Percentiles rank a stretch among this genome's conserved stretches.
Evolutionary conservation across 768 basidiomycete genomes (phyloP).

Genomic region (Trametes cingulata): DNA sequence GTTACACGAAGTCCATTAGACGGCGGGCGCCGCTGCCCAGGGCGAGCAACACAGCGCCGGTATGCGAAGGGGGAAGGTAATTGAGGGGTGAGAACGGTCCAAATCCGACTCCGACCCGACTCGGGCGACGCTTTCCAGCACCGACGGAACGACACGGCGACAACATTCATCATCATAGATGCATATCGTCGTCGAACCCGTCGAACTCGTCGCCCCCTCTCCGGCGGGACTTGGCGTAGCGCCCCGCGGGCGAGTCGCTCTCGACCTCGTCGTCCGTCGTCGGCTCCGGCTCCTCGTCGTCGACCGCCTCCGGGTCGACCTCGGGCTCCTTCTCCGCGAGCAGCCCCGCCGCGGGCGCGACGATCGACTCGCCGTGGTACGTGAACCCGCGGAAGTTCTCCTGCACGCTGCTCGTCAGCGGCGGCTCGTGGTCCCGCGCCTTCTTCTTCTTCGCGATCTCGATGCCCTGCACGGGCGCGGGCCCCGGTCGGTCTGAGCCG

Average conservation of each 20-base stretch:
- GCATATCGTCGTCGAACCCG: slow-evolving; percentile 37
- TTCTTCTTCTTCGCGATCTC: slow-evolving; percentile 51
- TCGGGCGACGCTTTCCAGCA: no score
- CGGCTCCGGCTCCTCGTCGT: slow-evolving; percentile 39
- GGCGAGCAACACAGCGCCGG: not conserved
- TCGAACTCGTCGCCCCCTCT: slow-evolving; percentile 41
- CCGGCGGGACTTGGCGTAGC: slow-evolving; percentile 53
- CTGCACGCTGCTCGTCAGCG: slow-evolving; percentile 89
- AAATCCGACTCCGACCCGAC: no score
- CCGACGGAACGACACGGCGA: not conserved
- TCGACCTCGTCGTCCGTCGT: slow-evolving; percentile 80
- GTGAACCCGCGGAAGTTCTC: slow-evolving; percentile 98
- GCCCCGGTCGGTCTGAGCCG: slow-evolving; percentile 42
- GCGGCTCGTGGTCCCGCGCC: slow-evolving; percentile 47
- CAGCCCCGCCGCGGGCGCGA: slow-evolving; percentile 44
- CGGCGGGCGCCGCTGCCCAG: not conserved
- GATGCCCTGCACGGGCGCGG: slow-evolving; percentile 36
- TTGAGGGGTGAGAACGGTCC: not conserved
- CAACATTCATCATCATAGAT: slow-evolving; percentile 27
- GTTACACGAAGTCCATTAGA: not conserved
- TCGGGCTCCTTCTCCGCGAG: slow-evolving; percentile 37
- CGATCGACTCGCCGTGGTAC: slow-evolving; percentile 73
- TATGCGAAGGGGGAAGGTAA: not conserved
- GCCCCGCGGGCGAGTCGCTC: slow-evolving; percentile 65
- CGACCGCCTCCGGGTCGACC: slow-evolving; percentile 35